phyloP scores from a whole-genome alignment of 106 monocot genomes.

The Posidonia australis region DNA sequence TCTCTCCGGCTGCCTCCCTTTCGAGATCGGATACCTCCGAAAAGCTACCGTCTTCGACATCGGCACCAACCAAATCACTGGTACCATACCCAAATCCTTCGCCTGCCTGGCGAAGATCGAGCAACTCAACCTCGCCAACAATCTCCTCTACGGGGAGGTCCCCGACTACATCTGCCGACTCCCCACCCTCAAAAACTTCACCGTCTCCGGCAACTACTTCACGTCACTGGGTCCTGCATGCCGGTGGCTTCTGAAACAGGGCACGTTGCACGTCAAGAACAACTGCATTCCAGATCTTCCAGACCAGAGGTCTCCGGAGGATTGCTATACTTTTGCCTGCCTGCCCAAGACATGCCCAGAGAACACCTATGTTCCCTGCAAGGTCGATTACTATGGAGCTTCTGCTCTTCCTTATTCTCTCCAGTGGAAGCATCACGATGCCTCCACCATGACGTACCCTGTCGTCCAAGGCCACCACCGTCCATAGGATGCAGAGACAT shows the following conservation, averaged over 20 bases:
- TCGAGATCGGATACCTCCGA: constrained; percentile 29
- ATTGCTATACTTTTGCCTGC: constrained; percentile 3
- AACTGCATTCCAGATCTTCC: constrained; percentile 27
- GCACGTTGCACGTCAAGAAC: constrained; percentile 9
- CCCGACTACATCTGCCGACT: constrained; percentile 38
- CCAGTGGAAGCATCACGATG: too few species aligned
- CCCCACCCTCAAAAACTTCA: constrained; percentile 15
- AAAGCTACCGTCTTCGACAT: constrained; percentile 42
- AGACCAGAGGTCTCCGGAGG: constrained; percentile 13
- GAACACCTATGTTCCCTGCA: too few species aligned
- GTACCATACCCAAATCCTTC: constrained; percentile 35
- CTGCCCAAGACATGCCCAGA: background rate
- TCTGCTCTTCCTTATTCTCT: too few species aligned
- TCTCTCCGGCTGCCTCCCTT: constrained; percentile 31
- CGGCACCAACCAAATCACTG: constrained; percentile 30
- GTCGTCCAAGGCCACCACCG: too few species aligned
- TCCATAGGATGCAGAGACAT: too few species aligned
- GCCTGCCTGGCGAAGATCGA: constrained; percentile 34
- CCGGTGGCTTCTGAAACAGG: constrained; percentile 16
- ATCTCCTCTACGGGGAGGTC: constrained; percentile 39
- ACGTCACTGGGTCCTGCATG: constrained; percentile 16
- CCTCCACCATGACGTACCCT: too few species aligned
- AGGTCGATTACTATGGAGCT: too few species aligned
- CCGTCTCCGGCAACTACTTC: constrained; percentile 36
- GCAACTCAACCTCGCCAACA: too few species aligned